Evolutionary conservation across 1,284 basidiomycete species (phyloP).

Genomic region (Athelia sp.): DNA sequence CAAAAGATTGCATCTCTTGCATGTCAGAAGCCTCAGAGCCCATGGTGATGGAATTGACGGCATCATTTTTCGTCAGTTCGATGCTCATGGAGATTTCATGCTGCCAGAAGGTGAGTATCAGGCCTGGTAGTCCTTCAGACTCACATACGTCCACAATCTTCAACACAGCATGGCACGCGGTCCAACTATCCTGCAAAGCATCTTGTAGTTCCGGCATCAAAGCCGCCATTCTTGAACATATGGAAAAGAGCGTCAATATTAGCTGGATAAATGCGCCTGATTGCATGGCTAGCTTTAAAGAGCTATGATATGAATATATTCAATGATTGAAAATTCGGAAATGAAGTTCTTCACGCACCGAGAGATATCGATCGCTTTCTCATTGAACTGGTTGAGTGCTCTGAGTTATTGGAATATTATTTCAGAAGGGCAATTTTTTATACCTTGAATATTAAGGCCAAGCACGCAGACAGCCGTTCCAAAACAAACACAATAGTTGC

Average conservation of each 20-base stretch:
- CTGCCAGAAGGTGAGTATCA: no score
- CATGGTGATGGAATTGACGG: no score
- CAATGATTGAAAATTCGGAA: no score
- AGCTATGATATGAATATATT: constrained; percentile 30
- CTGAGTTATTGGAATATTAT: not conserved
- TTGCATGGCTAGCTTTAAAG: constrained; percentile 59
- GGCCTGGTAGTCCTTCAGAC: no score
- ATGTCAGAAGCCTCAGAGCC: no score
- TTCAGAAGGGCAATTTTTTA: constrained; percentile 7
- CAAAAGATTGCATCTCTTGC: not conserved
- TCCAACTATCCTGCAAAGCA: constrained; percentile 25
- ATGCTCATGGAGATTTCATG: no score
- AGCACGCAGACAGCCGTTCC: constrained; percentile 30
- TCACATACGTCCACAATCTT: constrained; percentile 17
- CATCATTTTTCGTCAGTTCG: no score
- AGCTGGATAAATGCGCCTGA: constrained; percentile 68
- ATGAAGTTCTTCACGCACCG: no score
- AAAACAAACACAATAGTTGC: constrained; percentile 26
- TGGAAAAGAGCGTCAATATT: constrained; percentile 51
- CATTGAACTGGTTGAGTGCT: not conserved
- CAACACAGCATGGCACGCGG: constrained; percentile 23
- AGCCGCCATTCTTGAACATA: constrained; percentile 50
- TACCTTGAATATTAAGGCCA: constrained; percentile 43
- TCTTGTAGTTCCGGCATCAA: constrained; percentile 42
- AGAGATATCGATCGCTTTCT: constrained; percentile 34